Base-by-base conservation (phyloP, 2,329 filamentous ascomycete genomes). In the Aspergillus sp. region DNA sequence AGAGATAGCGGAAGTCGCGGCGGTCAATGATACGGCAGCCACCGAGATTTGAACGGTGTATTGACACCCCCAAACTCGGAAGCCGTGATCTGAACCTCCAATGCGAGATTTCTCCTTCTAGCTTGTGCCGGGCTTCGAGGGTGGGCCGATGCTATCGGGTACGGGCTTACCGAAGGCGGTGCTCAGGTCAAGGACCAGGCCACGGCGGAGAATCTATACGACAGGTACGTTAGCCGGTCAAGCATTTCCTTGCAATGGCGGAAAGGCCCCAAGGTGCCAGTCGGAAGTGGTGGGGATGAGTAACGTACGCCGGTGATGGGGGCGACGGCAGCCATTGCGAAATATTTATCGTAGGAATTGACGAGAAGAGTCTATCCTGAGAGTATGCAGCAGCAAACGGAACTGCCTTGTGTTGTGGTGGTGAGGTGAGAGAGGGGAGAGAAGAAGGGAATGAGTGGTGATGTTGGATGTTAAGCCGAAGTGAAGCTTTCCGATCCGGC, bases 161-260 rank as follows among this genome's bases (percentile, higher is more conserved):
- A 40, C 44, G 50, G 44, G 80, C 85, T 75, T 79, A 87, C 86
- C 86, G 70, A 86, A 77, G 64, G 85, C 83, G 71, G 87, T 84
- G 69, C 83, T 85, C 68, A 89, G 78, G 75, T 89, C 86, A 67
- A 89, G 80, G 67, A 89, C 85, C 59, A 89, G 78, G 71, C 80
- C 80, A 73, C 83, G 81, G 74, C 84, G 83, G 77, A 89, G 83
- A 82, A 87, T 87, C 85, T 87, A 69, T 61, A 64, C 19, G 20
- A 1, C 9, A 33, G 1, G 8, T 6, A 47, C 41, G 62, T 72
- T 54, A 68, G 66, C 47, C 20, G 51, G 51, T 46, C 9, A 11
- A 5, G 39, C 17, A 13, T 24, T 17, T 34, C 13, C 19, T 37
- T 24, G n/a, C n/a, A 15, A 20, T 17, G 6, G 27, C 6, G 8